Base-by-base conservation (phyloP, 225 moss, liverwort and hornwort species). In the Polytrichum formosum region DNA sequence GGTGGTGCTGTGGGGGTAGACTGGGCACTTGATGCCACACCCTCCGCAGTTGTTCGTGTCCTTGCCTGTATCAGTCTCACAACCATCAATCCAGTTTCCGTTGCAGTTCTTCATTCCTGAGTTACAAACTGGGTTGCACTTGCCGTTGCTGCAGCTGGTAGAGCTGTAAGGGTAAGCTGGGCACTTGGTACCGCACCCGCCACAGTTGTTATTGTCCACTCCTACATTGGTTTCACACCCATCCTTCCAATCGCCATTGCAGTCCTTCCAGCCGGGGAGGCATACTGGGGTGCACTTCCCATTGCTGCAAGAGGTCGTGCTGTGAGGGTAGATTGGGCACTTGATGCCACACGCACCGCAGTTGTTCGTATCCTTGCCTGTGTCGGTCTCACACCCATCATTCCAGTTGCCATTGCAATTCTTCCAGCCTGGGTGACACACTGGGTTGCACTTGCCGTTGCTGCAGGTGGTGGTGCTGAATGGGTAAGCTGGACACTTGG, bases 331-430 rank as follows among this genome's bases (percentile, higher is more conserved):
- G 25, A 5, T 5, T 26, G 55, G 26, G 25, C 78, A 74, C 2
- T 64, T 20, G 5, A 37, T 18, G 18, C 53, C 26, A 26, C 72
- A 72, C 8, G 5, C 1, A 19, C 75, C 80, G 72, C 75, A 80
- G 64, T 80, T 80, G 64, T 29, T 1, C 26, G 63, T 13, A 54
- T 83, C 79, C 0, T 54, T 22, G 55, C 6, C 1, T 8, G 63
- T 7, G 31, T 78, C 20, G 37, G 3, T 70, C 67, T 81, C 78
- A 74, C 78, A 82, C 0, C 75, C 78, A 28, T 78, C 68, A 1
- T 6, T 5, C 81, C 67, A 61, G n/a, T 81, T 56, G 17, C n/a
- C 8, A 73, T 81, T 73, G 74, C 81, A 81, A 61, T 81, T 67
- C 1, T 23, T 73, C 27, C 7, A 81, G 1, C 73, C 70, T 25